A percentile compares a stretch with the other conserved stretches of the same genome.
Conservation (phyloP, 2,329 filamentous ascomycete genomes). For the Ophiosphaerella herpotricha region DNA sequence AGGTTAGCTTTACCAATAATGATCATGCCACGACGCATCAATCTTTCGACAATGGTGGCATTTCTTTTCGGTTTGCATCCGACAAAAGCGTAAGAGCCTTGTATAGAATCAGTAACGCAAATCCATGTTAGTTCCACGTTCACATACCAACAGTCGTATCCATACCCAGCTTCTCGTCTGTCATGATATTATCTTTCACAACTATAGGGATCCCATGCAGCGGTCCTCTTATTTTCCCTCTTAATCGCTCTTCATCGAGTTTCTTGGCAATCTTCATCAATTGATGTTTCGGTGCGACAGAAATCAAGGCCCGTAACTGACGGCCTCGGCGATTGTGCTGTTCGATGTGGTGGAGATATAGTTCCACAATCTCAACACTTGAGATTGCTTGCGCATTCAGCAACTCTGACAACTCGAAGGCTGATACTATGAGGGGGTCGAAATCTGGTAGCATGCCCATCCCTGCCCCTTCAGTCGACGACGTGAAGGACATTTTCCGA, state of each 20-base stretch:
- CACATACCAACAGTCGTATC: conserved; percentile 48
- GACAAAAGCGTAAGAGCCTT: conserved; percentile 45
- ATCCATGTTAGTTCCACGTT: background rate
- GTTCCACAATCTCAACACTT: conserved; percentile 43
- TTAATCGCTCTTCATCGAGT: conserved; percentile 48
- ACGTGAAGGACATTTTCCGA: conserved; percentile 35
- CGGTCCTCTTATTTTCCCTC: conserved; percentile 42
- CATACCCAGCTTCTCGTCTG: conserved; percentile 45
- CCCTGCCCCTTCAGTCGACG: conserved; percentile 23
- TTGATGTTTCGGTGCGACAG: conserved; percentile 44
- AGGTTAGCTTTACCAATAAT: conserved; percentile 51
- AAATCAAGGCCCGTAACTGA: conserved; percentile 45
- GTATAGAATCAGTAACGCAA: background rate
- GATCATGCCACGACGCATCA: conserved; percentile 47
- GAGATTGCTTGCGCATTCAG: conserved; percentile 35
- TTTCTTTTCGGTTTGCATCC: conserved; percentile 44
- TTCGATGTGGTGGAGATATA: conserved; percentile 42
- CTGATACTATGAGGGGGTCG: conserved; percentile 38
- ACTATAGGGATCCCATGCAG: conserved; percentile 52
- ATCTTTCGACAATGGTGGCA: conserved; percentile 44
- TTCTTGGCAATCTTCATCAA: conserved; percentile 42
- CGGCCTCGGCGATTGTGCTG: conserved; percentile 42
- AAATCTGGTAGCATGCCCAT: conserved; percentile 31
- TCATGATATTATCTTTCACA: conserved; percentile 50
- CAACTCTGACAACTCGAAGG: conserved; percentile 39